Base-by-base conservation (phyloP, 169 alveolate species). In the Plasmodium gaboni region DNA sequence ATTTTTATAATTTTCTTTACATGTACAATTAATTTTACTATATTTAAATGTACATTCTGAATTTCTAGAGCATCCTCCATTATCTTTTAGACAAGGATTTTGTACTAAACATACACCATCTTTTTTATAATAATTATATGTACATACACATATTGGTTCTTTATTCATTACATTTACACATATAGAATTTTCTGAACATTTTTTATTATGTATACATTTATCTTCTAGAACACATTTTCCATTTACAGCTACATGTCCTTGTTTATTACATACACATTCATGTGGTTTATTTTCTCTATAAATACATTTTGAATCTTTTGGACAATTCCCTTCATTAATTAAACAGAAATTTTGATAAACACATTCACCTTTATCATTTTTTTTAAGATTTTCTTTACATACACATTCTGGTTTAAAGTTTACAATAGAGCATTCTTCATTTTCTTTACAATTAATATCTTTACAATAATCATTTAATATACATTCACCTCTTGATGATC, bases 141-240 rank as follows among this genome's bases (percentile, higher is more conserved):
- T 53, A 46, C 90, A 80, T 61, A 80, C 24, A 48, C 90, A 80
- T 7, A 80, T n/a, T 7, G 90, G 90, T 67, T 50, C 85, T 51
- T 80, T 65, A 69, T 80, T 80, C 42, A 69, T 9, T 53, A 26
- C 42, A 68, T 80, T 80, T 13, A 80, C 72, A 67, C 90, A 80
- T 12, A 80, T 65, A 10, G 90, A 80, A 68, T 80, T 67, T 55
- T 80, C 90, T 15, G 90, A 57, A 19, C 90, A 80, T 32, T 26
- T 53, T 42, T 53, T 67, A 24, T 68, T 19, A n/a, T 17, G 64
- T 24, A 13, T 38, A 42, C 90, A 80, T 60, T 32, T 68, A 19
- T 80, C 90, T 70, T n/a, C 46, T 61, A 69, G 1, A 28, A 80
- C 85, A 46, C 90, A 80, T 44, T 55, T 65, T 0, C 72, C 72